Evolutionary conservation across 352 stramenopile genomes (phyloP).

Genomic region (Globisporangium cederbergense): DNA sequence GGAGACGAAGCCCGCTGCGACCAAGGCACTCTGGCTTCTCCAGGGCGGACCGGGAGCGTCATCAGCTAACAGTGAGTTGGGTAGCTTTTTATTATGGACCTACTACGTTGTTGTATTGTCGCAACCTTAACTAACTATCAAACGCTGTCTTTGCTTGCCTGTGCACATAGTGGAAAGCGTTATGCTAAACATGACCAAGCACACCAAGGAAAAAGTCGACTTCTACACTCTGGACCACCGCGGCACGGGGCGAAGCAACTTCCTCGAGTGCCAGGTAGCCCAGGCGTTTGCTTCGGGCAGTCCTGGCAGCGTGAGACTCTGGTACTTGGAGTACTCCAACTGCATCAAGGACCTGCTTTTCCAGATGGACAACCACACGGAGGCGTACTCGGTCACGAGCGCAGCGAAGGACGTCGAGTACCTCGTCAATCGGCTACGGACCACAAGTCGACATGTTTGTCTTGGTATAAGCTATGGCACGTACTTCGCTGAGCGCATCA

Average conservation of each 20-base stretch:
- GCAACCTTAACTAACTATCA: not conserved
- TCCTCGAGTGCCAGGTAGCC: constrained; percentile 37
- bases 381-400: constrained; percentile 40
- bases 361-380: constrained; percentile 34
- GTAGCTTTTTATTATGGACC: not conserved
- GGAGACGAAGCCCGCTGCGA: not conserved
- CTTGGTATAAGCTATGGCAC: constrained; percentile 34
- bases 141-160: not conserved
- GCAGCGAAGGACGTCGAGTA: constrained; percentile 31
- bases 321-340: constrained; percentile 21
- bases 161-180: constrained; percentile 22
- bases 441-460: constrained; percentile 24
- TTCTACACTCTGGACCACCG: constrained; percentile 60
- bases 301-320: constrained; percentile 18
- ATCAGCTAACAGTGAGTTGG: constrained; percentile 18
- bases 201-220: constrained; percentile 17
- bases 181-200: constrained; percentile 20
- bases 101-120: too few relatives aligned
- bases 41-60: constrained; percentile 28
- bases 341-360: constrained; percentile 34
- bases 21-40: constrained; percentile 28
- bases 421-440: constrained; percentile 16
- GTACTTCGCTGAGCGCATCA: constrained; percentile 24
- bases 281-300: constrained; percentile 25
- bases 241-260: constrained; percentile 39